Evolutionary conservation across 768 basidiomycete genomes (phyloP).

Genomic region (Rhodotorula toruloides): DNA sequence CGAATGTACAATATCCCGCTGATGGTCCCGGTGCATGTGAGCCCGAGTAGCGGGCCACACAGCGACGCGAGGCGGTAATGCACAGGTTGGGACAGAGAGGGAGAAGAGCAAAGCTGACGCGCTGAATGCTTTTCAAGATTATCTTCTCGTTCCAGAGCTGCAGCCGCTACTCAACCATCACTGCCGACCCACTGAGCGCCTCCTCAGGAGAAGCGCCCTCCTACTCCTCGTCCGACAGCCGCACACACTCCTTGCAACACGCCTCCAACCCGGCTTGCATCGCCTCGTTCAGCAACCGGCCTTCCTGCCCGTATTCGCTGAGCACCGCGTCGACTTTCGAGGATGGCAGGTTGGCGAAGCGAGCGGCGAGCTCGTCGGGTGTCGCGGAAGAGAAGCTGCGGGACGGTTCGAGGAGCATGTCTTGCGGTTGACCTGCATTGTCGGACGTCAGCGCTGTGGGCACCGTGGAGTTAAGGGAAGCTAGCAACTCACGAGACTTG

Average conservation of each 20-base stretch:
- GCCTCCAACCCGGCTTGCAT: constrained; percentile 43
- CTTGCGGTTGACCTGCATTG: neutral
- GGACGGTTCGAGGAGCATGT: constrained; percentile 38
- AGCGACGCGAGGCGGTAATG: too few species aligned
- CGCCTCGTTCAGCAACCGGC: constrained; percentile 39
- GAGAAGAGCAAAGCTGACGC: too few species aligned
- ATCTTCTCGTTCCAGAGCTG: too few species aligned
- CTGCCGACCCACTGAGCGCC: neutral
- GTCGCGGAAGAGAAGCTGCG: constrained; percentile 40
- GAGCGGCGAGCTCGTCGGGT: constrained; percentile 43
- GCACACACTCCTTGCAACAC: constrained; percentile 44
- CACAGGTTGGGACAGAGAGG: too few species aligned
- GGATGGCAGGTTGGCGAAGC: constrained; percentile 40
- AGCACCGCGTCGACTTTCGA: constrained; percentile 43
- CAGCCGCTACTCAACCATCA: constrained; percentile 20
- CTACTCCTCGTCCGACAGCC: constrained; percentile 39
- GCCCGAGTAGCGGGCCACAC: too few species aligned
- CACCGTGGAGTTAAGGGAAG: too few species aligned
- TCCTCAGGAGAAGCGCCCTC: constrained; percentile 9
- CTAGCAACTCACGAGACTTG: constrained; percentile 29
- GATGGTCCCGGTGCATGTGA: too few species aligned
- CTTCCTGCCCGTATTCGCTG: constrained; percentile 46
- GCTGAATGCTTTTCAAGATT: too few species aligned
- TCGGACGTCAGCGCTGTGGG: neutral
- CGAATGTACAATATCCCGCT: too few species aligned